These are phyloP conservation scores for Pisolithus tinctorius DNA, from an alignment of 768 basidiomycete species.

Conservation along the genomic window DNA sequence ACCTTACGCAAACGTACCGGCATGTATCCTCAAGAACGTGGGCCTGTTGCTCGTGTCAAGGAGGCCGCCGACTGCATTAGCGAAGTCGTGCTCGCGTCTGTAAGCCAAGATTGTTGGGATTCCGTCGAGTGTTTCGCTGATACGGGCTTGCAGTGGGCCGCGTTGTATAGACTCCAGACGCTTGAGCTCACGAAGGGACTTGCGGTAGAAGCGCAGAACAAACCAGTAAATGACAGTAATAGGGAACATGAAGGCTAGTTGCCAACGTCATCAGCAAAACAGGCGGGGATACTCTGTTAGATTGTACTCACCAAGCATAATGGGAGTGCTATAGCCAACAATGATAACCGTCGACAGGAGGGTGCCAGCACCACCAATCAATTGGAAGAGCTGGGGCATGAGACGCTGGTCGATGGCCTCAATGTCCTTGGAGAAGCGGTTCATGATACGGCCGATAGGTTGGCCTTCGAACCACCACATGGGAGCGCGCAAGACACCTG, in stretches of 20 bases:
- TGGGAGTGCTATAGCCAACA: slow-evolving; percentile 19
- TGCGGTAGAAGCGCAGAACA: slow-evolving; percentile 41
- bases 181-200: slow-evolving; percentile 44
- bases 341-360: slow-evolving; percentile 19
- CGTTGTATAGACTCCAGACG: slow-evolving; percentile 37
- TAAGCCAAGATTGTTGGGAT: slow-evolving; percentile 43
- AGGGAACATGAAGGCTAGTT: slow-evolving; percentile 17
- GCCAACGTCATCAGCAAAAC: slow-evolving; percentile 12
- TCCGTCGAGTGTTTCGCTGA: slow-evolving; percentile 45
- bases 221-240: slow-evolving; percentile 31
- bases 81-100: slow-evolving; percentile 25
- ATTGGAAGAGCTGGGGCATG: slow-evolving; percentile 25
- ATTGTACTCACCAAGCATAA: slow-evolving; percentile 31
- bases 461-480: slow-evolving; percentile 27
- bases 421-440: slow-evolving; percentile 39
- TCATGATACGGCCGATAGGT: slow-evolving; percentile 40
- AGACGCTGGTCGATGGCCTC: slow-evolving; percentile 34
- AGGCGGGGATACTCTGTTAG: slow-evolving; percentile 11
- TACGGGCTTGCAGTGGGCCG: slow-evolving; percentile 43
- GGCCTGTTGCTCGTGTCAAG: slow-evolving; percentile 23
- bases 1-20: slow-evolving; percentile 12
- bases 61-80: slow-evolving; percentile 13
- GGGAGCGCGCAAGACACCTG: slow-evolving; percentile 19
- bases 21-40: slow-evolving; percentile 19
- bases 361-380: slow-evolving; percentile 18